Conservation (phyloP, 805 yeast genomes). For the Myxozyma neotropica region DNA sequence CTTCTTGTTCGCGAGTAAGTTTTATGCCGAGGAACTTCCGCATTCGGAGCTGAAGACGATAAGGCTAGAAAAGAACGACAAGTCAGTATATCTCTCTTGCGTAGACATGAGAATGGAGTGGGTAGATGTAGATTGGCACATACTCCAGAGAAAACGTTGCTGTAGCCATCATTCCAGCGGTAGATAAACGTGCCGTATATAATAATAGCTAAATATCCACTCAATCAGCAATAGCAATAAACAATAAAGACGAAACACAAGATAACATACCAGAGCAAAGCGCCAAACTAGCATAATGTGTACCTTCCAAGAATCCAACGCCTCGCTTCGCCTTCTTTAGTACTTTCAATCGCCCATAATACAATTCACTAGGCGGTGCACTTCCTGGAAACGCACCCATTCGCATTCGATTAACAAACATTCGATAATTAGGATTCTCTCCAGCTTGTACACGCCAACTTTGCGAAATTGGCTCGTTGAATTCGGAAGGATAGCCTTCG, state of each 20-base stretch:
- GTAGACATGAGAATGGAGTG: neutral
- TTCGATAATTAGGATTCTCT: conserved; percentile 28
- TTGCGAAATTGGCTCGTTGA: conserved; percentile 27
- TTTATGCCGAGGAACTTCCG: conserved; percentile 59
- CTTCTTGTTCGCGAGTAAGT: conserved; percentile 60
- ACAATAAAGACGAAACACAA: too few relatives aligned
- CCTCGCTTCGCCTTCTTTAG: conserved; percentile 60
- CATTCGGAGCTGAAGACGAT: conserved; percentile 59
- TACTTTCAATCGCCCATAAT: conserved; percentile 78
- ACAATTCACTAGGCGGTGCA: conserved; percentile 64
- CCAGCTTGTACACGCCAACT: conserved; percentile 30
- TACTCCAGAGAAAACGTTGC: conserved; percentile 65
- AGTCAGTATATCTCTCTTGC: too few relatives aligned
- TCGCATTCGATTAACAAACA: conserved; percentile 65
- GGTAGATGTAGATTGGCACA: neutral
- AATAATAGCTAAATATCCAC: conserved; percentile 50
- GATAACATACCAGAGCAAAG: conserved; percentile 21
- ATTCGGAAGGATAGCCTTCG: conserved; percentile 85
- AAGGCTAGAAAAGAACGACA: conserved; percentile 43
- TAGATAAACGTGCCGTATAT: conserved; percentile 69
- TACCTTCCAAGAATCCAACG: conserved; percentile 52
- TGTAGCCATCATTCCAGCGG: conserved; percentile 84
- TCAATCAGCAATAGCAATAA: too few relatives aligned
- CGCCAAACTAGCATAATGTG: conserved; percentile 26
- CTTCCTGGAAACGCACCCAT: conserved; percentile 74